phyloP scores from a whole-genome alignment of 2,329 filamentous ascomycete species.

The Alternaria viburni region DNA sequence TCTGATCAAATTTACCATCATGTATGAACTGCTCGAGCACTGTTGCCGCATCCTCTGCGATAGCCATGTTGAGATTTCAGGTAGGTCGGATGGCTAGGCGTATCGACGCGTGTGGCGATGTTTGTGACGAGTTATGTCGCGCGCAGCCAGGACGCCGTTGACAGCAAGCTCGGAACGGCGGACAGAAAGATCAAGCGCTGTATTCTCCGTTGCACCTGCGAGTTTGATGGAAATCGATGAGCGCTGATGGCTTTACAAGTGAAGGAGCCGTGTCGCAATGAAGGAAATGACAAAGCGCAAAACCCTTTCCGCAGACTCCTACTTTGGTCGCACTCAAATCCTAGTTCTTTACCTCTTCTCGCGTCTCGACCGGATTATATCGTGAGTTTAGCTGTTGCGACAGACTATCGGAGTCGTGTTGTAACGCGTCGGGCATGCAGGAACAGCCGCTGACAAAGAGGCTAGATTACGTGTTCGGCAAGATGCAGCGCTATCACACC shows the following conservation, averaged over 20 bases:
- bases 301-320: neutral
- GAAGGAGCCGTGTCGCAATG: constrained; percentile 10
- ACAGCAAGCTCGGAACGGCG: neutral
- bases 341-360: neutral
- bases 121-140: neutral
- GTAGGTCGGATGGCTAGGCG: neutral
- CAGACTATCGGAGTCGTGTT: constrained; percentile 3
- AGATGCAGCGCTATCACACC: constrained; percentile 22
- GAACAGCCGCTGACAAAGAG: constrained; percentile 22
- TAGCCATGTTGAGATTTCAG: constrained; percentile 34
- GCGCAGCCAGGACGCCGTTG: neutral
- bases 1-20: constrained; percentile 57
- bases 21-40: constrained; percentile 81
- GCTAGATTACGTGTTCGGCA: constrained; percentile 37
- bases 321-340: neutral
- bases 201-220: neutral
- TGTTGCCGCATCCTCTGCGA: constrained; percentile 67
- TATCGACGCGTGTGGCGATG: constrained; percentile 1
- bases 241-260: constrained; percentile 23
- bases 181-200: neutral
- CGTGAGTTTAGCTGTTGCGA: neutral
- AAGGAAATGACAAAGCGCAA: constrained; percentile 6
- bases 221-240: constrained; percentile 26
- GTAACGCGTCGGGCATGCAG: constrained; percentile 1
- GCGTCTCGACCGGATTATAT: neutral